Base-by-base conservation (phyloP, 768 basidiomycete genomes). In the Mycena vitilis region DNA sequence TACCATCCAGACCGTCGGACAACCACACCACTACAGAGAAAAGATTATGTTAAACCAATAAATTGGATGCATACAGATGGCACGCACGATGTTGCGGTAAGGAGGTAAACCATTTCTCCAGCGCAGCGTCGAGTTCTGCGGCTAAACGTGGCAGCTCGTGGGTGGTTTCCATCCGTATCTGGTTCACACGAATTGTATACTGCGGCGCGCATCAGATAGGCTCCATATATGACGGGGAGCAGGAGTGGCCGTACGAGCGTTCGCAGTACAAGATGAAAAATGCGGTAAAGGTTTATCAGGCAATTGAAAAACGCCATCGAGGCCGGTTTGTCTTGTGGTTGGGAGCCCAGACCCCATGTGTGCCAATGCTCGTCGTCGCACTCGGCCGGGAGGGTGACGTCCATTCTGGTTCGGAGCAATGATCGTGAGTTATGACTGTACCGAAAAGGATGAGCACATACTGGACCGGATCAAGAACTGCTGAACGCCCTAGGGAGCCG, bases 71-170 rank as follows among this genome's bases (percentile, higher is more conserved):
- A 13, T 6, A 51, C n/a, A 5, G 3, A 16, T 22, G 20, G 20
- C 22, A 37, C 7, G 5, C 45, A 66, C 65, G 59, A 47, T 66
- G 51, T 8, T 30, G 25, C 16, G 65, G 65, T 22, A 66, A 48
- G 10, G 34, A 23, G 4, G 11, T 40, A 25, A 60, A 66, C 59
- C 52, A 66, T 5, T 18, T 52, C 10, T 42, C 25, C 7, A 66
- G 37, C 22, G 44, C 22, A 18, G 34, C 16, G 30, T 66, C 65
- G 2, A 66, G n/a, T 25, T 49, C 20, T 4, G 12, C n/a, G 1
- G 34, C 57, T 10, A 52, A 10, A 2, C 11, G 34, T 23, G 8
- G 23, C 15, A 51, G 34, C n/a, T 62, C 40, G 4, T 11, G 11
- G 16, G 40, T 4, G n/a, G 5, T 20, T 6, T n/a, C 37, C 8